Evolutionary conservation across 2,329 filamentous ascomycete species (phyloP).

Genomic region (Cryphonectria parasitica): DNA sequence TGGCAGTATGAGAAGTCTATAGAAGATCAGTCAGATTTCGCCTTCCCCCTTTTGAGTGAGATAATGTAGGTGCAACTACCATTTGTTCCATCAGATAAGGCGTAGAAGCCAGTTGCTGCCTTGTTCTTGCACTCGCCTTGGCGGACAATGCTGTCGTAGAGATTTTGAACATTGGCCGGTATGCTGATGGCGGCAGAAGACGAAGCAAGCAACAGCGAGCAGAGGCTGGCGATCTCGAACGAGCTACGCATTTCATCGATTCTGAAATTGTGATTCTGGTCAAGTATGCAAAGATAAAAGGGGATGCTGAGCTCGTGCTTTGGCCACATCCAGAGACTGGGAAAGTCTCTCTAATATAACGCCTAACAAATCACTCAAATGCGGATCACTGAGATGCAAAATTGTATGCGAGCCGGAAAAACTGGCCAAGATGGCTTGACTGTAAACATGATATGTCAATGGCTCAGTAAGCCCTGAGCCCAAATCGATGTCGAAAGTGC

Average conservation of each 20-base stretch:
- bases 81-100: not conserved
- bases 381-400: not conserved
- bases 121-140: conserved; percentile 5
- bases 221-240: not conserved
- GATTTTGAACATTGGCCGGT: not conserved
- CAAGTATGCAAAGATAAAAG: not conserved
- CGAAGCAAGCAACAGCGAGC: not conserved
- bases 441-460: not conserved
- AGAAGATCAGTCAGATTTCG: not conserved
- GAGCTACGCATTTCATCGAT: not conserved
- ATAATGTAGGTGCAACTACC: not conserved
- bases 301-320: not conserved
- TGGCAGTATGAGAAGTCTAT: not conserved
- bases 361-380: too few relatives aligned
- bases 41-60: not conserved
- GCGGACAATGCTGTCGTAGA: not conserved
- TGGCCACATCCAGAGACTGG: not conserved
- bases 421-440: not conserved
- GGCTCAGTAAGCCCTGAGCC: not conserved
- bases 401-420: not conserved
- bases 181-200: not conserved
- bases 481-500: not conserved
- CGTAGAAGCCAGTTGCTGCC: conserved; percentile 4
- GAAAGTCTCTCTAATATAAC: not conserved
- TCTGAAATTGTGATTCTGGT: not conserved